phyloP scores from a whole-genome alignment of 169 alveolate species.

The Miamiensis avidus region DNA sequence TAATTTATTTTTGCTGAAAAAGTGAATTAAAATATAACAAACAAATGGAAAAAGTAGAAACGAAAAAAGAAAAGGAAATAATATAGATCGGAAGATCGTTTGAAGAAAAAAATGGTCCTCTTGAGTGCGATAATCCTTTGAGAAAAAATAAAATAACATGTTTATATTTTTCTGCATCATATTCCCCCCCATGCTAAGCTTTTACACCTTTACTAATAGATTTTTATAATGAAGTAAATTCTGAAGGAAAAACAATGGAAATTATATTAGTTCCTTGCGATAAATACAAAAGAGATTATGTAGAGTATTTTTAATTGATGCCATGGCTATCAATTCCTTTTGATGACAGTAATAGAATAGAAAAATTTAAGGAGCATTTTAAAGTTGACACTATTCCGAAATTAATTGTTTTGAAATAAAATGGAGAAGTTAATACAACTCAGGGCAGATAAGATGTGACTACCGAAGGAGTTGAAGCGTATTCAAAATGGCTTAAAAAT shows the following conservation, averaged over 20 bases:
- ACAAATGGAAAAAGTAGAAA: too few relatives aligned
- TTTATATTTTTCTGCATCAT: conserved; percentile 35
- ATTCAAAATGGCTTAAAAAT: conserved; percentile 29
- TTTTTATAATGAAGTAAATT: conserved; percentile 47
- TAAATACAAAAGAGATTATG: conserved; percentile 23
- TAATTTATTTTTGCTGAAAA: too few relatives aligned
- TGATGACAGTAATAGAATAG: conserved; percentile 27
- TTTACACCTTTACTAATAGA: conserved; percentile 47
- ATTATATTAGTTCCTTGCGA: conserved; percentile 41
- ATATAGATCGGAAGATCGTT: not conserved
- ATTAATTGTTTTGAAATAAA: conserved; percentile 32
- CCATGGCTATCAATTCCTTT: conserved; percentile 52
- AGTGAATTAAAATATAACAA: too few relatives aligned
- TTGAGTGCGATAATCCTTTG: conserved; percentile 16
- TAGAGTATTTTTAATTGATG: conserved; percentile 36
- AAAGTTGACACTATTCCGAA: conserved; percentile 41
- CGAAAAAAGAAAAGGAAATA: too few relatives aligned
- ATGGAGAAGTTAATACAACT: conserved; percentile 39
- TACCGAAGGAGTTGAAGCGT: conserved; percentile 44
- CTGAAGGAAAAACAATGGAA: conserved; percentile 43
- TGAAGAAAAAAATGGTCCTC: conserved; percentile 17
- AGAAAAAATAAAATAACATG: conserved; percentile 26
- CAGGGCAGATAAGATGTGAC: conserved; percentile 45
- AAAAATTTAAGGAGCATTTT: conserved; percentile 31
- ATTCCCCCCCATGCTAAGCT: conserved; percentile 45